Evolutionary conservation across 2,329 filamentous ascomycete genomes (phyloP).

Genomic region (Claviceps africana): DNA sequence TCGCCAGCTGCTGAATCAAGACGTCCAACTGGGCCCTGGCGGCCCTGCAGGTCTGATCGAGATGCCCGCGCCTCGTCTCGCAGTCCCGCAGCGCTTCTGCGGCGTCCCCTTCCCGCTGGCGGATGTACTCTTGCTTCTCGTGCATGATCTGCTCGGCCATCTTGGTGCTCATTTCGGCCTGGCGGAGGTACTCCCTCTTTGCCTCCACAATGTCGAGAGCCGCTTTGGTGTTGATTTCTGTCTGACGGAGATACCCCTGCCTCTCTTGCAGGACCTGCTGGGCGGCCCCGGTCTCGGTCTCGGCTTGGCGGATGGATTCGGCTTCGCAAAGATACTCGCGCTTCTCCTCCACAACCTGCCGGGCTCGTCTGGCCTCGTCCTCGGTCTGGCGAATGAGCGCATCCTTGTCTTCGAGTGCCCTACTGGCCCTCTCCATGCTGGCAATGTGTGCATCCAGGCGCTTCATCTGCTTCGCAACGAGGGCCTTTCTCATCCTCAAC

Average conservation of each 20-base stretch:
- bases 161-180: not conserved
- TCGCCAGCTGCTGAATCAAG: not conserved
- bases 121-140: not conserved
- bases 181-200: not conserved
- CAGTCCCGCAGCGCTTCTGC: not conserved
- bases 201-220: not conserved
- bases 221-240: not conserved
- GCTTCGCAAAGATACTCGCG: not conserved
- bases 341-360: not conserved
- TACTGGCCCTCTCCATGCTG: not conserved
- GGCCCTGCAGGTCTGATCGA: not conserved
- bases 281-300: not conserved
- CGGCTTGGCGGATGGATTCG: not conserved
- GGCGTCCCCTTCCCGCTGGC: not conserved
- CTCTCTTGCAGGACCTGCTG: not conserved
- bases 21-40: not conserved
- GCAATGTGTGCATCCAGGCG: not conserved
- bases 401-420: not conserved
- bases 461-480: not conserved
- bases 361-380: not conserved
- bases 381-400: not conserved
- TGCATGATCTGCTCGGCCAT: not conserved
- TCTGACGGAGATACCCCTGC: not conserved
- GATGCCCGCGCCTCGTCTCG: not conserved
- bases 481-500: not conserved